Conservation (phyloP, 305 asterid species). For the Solanum hybrid region DNA sequence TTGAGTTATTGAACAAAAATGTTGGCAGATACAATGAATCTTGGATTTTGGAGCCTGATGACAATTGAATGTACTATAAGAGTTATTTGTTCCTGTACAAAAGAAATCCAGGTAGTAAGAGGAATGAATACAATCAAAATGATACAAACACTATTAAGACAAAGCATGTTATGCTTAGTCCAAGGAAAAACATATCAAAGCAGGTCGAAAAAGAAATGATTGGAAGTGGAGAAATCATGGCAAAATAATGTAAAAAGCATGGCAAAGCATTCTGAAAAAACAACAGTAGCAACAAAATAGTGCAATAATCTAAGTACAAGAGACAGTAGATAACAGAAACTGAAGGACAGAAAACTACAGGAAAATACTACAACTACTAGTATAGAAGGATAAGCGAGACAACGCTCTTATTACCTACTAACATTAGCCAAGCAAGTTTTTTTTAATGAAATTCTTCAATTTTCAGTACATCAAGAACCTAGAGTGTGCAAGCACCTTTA, state of each 20-base stretch:
- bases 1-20: neutral
- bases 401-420: neutral
- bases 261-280: neutral
- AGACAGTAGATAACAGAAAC: neutral
- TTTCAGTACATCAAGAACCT: neutral
- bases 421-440: neutral
- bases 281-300: neutral
- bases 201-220: neutral
- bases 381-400: neutral
- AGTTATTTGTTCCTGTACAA: slow-evolving; percentile 2
- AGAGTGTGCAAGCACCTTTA: neutral
- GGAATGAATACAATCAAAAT: neutral
- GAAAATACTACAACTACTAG: neutral
- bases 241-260: neutral
- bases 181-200: neutral
- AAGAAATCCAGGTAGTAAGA: neutral
- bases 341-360: neutral
- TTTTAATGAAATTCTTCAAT: neutral
- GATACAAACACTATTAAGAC: neutral
- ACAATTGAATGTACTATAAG: neutral
- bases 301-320: neutral
- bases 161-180: neutral
- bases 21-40: neutral
- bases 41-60: neutral
- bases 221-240: neutral